Base-by-base conservation (phyloP, 2,329 filamentous ascomycete species). In the Aspergillus novoparasiticus region DNA sequence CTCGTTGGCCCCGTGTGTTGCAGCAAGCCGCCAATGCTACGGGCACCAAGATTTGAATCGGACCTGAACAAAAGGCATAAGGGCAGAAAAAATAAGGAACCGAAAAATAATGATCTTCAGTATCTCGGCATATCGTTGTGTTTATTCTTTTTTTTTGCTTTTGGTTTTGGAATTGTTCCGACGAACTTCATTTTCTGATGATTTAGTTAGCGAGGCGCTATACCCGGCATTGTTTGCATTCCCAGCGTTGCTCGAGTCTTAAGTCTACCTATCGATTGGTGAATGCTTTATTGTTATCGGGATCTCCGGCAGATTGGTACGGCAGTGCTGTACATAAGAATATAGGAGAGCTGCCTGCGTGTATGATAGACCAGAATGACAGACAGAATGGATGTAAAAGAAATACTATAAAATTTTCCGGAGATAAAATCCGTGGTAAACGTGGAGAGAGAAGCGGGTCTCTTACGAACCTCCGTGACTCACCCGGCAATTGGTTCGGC, bases 1-100 rank as follows among this genome's bases (percentile, higher is more conserved):
- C 77, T 19, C 77, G 78, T 23, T 80, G 77, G 77, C 78, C 78
- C 11, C 75, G 77, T 19, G 73, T 79, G 32, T 46, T 78, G 60
- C 72, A 75, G 62, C 73, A 75, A 54, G 73, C 72, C 10, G 75
- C 75, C 26, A 71, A 68, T 16, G 70, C 68, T 3, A 58, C 68
- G 11, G 72, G 72, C 28, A 39, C 51, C 14, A 60, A 30, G 41
- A 56, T 60, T 19, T 67, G 10, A 39, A 11, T 21, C 10, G 1
- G 6, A 2, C 6, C n/a, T 10, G 12, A 51, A 30, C 26, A 51
- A 21, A n/a, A 30, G 8, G 8, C 14, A 8, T 12, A 19, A 14
- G 0, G 16, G 39, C 2, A 41, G 3, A 2, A n/a, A 41, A 41
- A 16, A n/a, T 3, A 41, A 41, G 19, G 16, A 19, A 10, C 9